Base-by-base conservation (phyloP, 176 grass and related monocot species). In the Zoysia japonica region DNA sequence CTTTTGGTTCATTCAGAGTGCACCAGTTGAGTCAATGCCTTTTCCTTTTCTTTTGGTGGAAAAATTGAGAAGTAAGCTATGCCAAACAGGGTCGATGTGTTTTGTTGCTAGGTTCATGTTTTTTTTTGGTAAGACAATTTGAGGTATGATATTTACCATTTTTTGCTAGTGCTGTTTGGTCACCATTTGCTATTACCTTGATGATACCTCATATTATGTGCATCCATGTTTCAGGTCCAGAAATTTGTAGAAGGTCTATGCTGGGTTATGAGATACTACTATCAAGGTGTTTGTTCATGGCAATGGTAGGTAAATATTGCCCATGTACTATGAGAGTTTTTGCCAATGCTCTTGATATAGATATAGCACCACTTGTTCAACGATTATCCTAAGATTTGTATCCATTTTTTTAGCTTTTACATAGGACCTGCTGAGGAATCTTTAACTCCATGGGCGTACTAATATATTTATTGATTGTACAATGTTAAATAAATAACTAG, bases 191-290 rank as follows among this genome's bases (percentile, higher is more conserved):
- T 82, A 8, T 49, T 11, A 75, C 43, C 17, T 38, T 76, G 19
- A 15, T 79, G 8, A 42, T 35, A 38, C 83, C 67, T 78, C 40
- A 42, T 57, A 38, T 83, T 75, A 37, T 86, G 68, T 63, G 55
- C 65, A 74, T 87, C 47, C 54, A 71, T 65, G 77, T 87, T 83
- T 74, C 92, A 99, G 96, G 92, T 89, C 68, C 96, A 93, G 83
- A 99, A 95, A 87, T 99, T 88, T 82, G 92, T 88, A 61, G 96
- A 98, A 93, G 96, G 96, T 56, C 92, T 99, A 81, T 99, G 96
- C 78, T 98, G 96, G 96, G 88, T 99, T 78, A 95, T 95, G 96
- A 87, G 90, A 89, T 99, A 99, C 64, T 99, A 99, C 77, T 99
- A 99, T 75, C 86, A 99, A 89, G 88, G 96, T 85, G 96, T 99